A percentile compares a stretch with the other conserved stretches of the same genome.
These are phyloP conservation scores for Pelargonium myrrhifolium DNA, from an alignment of 441 rosid genomes.

Conservation along the genomic window DNA sequence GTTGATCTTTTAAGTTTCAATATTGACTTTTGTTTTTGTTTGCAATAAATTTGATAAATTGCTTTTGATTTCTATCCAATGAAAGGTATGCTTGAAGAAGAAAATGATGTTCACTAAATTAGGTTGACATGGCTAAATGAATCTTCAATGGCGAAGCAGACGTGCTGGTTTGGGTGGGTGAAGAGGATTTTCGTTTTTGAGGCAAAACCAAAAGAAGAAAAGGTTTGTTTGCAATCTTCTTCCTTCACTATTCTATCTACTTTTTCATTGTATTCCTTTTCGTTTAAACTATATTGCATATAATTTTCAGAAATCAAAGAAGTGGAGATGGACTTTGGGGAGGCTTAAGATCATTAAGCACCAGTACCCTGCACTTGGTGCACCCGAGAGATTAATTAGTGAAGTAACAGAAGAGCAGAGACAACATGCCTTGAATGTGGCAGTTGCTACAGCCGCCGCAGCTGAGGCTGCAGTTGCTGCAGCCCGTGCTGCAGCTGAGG, in stretches of 20 bases:
- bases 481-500: slow-evolving; percentile 81
- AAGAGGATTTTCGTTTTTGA: slow-evolving; percentile 44
- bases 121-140: slow-evolving; percentile 24
- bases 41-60: background rate
- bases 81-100: slow-evolving; percentile 7
- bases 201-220: slow-evolving; percentile 40
- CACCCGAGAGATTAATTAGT: slow-evolving; percentile 32
- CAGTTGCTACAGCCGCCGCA: slow-evolving; percentile 80
- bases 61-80: background rate
- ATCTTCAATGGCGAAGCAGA: slow-evolving; percentile 48
- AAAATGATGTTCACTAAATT: background rate
- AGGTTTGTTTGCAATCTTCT: slow-evolving; percentile 28
- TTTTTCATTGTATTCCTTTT: background rate
- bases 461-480: slow-evolving; percentile 88
- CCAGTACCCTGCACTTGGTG: slow-evolving; percentile 40
- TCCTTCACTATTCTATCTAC: background rate
- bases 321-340: slow-evolving; percentile 46
- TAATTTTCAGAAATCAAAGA: slow-evolving; percentile 41
- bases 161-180: slow-evolving; percentile 65
- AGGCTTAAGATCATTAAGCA: slow-evolving; percentile 34
- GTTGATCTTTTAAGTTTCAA: background rate
- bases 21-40: background rate
- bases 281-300: background rate
- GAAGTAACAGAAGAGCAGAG: slow-evolving; percentile 69
- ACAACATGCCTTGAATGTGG: slow-evolving; percentile 67